phyloP scores from a whole-genome alignment of 148 eudicot genomes.

The Rhododendron griersonianum region DNA sequence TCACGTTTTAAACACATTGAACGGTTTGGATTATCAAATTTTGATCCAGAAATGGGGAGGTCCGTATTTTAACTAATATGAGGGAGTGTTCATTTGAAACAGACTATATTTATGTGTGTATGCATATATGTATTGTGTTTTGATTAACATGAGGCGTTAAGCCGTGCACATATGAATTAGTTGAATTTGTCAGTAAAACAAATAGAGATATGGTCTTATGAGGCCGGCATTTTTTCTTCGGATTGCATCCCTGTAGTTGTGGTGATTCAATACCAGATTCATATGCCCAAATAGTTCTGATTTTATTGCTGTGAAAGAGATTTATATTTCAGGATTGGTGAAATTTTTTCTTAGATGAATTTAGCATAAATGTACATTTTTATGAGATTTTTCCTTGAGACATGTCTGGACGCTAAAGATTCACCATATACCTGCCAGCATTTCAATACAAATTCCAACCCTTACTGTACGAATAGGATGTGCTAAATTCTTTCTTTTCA shows the following conservation, averaged over 20 bases:
- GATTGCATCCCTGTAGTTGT: no score
- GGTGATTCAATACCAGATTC: background rate
- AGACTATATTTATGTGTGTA: no score
- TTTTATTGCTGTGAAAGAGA: background rate
- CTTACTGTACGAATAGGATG: background rate
- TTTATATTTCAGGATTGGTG: background rate
- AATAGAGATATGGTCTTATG: background rate
- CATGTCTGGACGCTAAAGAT: background rate
- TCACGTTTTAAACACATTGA: no score
- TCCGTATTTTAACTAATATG: no score
- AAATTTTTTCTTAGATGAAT: background rate
- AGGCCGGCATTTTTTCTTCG: background rate
- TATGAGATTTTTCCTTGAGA: background rate
- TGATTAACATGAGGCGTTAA: background rate
- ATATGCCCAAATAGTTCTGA: background rate
- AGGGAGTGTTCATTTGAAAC: no score
- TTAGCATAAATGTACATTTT: background rate
- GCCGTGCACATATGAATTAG: background rate
- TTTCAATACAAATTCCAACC: background rate
- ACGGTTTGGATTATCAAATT: no score
- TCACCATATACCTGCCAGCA: background rate
- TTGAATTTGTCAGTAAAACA: background rate
- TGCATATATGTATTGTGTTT: no score
- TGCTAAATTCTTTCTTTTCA: background rate
- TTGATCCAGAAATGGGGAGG: no score